A percentile compares a stretch with the other conserved stretches of the same genome.
Conservation (phyloP, 2,329 filamentous ascomycete genomes). For the Fusarium xylarioides region DNA sequence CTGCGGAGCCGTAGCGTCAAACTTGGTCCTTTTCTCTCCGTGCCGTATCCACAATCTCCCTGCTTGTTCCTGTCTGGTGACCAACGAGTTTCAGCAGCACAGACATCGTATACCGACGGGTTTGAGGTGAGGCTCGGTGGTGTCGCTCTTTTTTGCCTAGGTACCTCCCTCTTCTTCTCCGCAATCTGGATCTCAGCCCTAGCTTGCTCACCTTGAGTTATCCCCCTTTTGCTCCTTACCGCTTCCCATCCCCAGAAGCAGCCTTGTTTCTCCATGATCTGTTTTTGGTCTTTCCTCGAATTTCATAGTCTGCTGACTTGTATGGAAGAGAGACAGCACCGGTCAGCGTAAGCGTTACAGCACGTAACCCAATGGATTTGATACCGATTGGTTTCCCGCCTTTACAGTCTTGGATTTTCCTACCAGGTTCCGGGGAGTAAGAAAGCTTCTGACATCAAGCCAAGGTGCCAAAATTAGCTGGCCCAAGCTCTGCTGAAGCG, state of each 20-base stretch:
- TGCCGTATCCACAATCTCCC: constrained; percentile 21
- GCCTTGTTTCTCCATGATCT: constrained; percentile 19
- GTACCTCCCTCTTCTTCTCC: constrained; percentile 12
- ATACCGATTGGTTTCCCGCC: not conserved
- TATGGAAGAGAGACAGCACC: not conserved
- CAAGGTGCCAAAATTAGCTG: not conserved
- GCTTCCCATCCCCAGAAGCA: not conserved
- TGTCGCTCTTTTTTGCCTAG: constrained; percentile 8
- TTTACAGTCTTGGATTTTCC: constrained; percentile 9
- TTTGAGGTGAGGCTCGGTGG: constrained; percentile 20
- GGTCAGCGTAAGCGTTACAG: not conserved
- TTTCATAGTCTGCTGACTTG: constrained; percentile 17
- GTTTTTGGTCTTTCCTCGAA: not conserved
- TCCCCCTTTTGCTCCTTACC: constrained; percentile 15
- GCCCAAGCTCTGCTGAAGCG: not conserved
- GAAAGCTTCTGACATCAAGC: not conserved
- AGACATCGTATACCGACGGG: constrained; percentile 19
- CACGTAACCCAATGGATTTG: constrained; percentile 26
- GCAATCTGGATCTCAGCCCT: constrained; percentile 33
- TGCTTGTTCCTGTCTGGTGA: constrained; percentile 31
- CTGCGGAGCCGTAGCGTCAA: constrained; percentile 27
- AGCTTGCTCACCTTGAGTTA: constrained; percentile 16
- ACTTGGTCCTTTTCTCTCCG: constrained; percentile 15
- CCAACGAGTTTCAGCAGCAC: constrained; percentile 26
- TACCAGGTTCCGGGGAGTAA: not conserved